A percentile compares a stretch with the other conserved stretches of the same genome.
Conservation (phyloP, 2,329 filamentous ascomycete species). For the Trichocomaceae sp. region DNA sequence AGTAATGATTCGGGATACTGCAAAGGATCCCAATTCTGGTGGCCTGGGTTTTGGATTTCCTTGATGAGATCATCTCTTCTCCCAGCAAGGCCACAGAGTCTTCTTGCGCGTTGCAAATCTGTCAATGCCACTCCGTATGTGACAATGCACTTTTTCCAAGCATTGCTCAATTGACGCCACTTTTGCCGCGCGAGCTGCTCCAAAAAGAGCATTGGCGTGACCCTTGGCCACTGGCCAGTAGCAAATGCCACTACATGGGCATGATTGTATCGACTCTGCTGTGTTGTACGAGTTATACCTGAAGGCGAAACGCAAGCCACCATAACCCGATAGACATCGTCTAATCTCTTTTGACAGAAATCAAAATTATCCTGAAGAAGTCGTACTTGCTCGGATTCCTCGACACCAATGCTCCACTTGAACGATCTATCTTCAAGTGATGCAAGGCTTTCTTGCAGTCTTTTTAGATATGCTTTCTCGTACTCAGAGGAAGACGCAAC, state of each 20-base stretch:
- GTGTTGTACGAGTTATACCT: no score
- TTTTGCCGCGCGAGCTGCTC: neutral
- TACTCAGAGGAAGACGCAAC: neutral
- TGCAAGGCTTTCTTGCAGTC: neutral
- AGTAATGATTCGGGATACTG: slow-evolving; percentile 56
- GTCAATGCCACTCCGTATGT: neutral
- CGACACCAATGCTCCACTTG: neutral
- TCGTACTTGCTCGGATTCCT: neutral
- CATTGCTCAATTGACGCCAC: neutral
- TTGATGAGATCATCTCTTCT: neutral
- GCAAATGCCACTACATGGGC: slow-evolving; percentile 45
- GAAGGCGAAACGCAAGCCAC: neutral
- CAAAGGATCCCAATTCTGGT: slow-evolving; percentile 49
- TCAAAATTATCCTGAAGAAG: slow-evolving; percentile 28
- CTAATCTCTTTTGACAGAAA: neutral
- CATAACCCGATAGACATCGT: neutral
- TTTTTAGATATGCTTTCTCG: neutral
- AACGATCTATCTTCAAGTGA: neutral
- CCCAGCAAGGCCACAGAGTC: neutral
- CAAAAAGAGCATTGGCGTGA: neutral
- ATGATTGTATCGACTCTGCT: no score
- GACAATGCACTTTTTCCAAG: neutral
- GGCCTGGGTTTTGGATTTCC: slow-evolving; percentile 42
- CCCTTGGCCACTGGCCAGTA: neutral
- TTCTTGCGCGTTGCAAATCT: neutral